Conservation (phyloP, 2,329 filamentous ascomycete genomes). For the Aspergillus viridinutans region DNA sequence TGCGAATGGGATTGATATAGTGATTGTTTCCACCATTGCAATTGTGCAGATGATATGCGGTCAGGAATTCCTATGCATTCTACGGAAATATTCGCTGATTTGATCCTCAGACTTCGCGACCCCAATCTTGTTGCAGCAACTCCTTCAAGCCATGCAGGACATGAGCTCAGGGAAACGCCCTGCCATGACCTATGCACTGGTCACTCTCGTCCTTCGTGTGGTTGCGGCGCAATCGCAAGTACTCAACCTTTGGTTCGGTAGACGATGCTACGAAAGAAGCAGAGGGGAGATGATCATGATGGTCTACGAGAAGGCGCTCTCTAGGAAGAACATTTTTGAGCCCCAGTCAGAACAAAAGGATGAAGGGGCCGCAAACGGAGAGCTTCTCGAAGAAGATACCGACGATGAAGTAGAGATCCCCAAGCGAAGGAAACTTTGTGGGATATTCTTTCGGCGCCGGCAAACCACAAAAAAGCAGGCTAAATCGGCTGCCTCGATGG, state of each 20-base stretch:
- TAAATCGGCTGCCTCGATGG: conserved; percentile 69
- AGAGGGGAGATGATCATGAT: conserved; percentile 83
- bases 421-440: conserved; percentile 23
- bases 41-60: conserved; percentile 59
- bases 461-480: conserved; percentile 24
- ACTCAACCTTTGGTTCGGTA: conserved; percentile 74
- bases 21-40: conserved; percentile 62
- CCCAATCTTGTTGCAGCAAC: conserved; percentile 67
- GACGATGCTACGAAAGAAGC: conserved; percentile 77
- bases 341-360: conserved; percentile 28
- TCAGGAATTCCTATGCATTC: conserved; percentile 23
- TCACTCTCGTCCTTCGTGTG: conserved; percentile 59
- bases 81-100: conserved; percentile 13
- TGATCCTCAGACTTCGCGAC: conserved; percentile 49
- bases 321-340: conserved; percentile 55
- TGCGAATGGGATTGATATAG: conserved; percentile 75
- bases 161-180: conserved; percentile 48
- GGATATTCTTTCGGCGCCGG: conserved; percentile 21
- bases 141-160: conserved; percentile 64
- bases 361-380: conserved; percentile 10
- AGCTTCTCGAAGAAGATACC: conserved; percentile 3
- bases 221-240: conserved; percentile 62
- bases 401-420: conserved; percentile 9
- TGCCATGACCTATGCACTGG: conserved; percentile 61
- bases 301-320: conserved; percentile 73